phyloP scores from a whole-genome alignment of 805 yeast species.

The Candida namnaoensis region DNA sequence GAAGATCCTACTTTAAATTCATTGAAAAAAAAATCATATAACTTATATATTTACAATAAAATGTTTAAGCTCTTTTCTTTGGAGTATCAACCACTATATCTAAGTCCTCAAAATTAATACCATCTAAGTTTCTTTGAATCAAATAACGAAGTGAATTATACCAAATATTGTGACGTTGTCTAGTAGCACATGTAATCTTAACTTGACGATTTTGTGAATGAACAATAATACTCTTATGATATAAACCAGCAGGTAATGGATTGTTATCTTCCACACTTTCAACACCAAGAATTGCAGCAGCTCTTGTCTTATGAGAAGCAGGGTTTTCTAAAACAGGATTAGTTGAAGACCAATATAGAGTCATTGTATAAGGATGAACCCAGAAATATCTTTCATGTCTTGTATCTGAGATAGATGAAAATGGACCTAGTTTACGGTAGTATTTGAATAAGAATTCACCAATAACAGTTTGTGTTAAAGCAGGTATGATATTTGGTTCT shows the following conservation, averaged over 20 bases:
- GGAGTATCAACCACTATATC: conserved; percentile 22
- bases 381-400: conserved; percentile 92
- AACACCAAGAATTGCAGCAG: conserved; percentile 72
- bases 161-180: conserved; percentile 90
- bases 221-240: conserved; percentile 75
- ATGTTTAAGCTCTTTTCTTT: background rate
- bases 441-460: conserved; percentile 89
- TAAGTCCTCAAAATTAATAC: conserved; percentile 35
- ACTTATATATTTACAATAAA: too few species aligned
- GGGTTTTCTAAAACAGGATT: conserved; percentile 74
- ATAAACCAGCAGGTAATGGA: conserved; percentile 83
- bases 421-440: conserved; percentile 67
- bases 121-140: conserved; percentile 56
- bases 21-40: too few species aligned
- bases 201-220: conserved; percentile 53
- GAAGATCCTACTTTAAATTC: too few species aligned
- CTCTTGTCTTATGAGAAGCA: conserved; percentile 56
- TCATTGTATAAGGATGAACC: conserved; percentile 91
- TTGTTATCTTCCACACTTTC: conserved; percentile 77
- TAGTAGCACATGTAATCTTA: conserved; percentile 79
- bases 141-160: conserved; percentile 72
- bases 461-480: conserved; percentile 85
- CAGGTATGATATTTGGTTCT: conserved; percentile 69
- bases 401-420: conserved; percentile 61
- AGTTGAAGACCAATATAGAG: conserved; percentile 80